Conservation (phyloP, 2,329 filamentous ascomycete genomes). For the Colletotrichum filicis region DNA sequence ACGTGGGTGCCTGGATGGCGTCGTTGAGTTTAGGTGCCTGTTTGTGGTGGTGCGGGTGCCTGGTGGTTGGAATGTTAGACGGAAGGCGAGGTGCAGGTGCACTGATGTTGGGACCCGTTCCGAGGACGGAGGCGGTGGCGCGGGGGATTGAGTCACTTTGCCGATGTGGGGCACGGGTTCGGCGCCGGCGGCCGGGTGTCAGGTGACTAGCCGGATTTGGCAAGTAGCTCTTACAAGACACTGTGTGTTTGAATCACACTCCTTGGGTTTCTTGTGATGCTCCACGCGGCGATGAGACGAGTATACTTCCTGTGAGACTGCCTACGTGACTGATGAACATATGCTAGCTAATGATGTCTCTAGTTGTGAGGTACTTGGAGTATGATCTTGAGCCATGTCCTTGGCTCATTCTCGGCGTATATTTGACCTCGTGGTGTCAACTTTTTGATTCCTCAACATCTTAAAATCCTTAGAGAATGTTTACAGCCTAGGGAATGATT, state of each 20-base stretch:
- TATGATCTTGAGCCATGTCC: too few species aligned
- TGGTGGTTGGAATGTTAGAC: constrained; percentile 19
- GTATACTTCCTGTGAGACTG: too few species aligned
- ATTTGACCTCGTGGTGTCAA: too few species aligned
- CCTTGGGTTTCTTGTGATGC: not conserved
- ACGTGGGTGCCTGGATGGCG: not conserved
- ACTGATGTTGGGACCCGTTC: not conserved
- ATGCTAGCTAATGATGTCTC: too few species aligned
- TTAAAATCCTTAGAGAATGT: not conserved
- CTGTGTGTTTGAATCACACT: not conserved
- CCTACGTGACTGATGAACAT: too few species aligned
- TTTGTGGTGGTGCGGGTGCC: not conserved
- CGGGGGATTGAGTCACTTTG: not conserved
- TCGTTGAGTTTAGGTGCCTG: not conserved
- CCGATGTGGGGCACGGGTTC: constrained; percentile 14
- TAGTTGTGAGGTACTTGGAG: too few species aligned
- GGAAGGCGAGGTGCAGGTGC: not conserved
- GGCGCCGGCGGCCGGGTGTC: not conserved
- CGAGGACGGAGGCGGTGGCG: not conserved
- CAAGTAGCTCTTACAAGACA: not conserved
- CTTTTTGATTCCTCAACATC: not conserved
- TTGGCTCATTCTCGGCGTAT: too few species aligned
- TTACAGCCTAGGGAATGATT: not conserved
- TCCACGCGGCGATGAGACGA: not conserved
- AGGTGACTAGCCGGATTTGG: not conserved